These are phyloP conservation scores for Talaromyces sp. DNA, from an alignment of 2,329 filamentous ascomycete genomes.

Conservation along the genomic window DNA sequence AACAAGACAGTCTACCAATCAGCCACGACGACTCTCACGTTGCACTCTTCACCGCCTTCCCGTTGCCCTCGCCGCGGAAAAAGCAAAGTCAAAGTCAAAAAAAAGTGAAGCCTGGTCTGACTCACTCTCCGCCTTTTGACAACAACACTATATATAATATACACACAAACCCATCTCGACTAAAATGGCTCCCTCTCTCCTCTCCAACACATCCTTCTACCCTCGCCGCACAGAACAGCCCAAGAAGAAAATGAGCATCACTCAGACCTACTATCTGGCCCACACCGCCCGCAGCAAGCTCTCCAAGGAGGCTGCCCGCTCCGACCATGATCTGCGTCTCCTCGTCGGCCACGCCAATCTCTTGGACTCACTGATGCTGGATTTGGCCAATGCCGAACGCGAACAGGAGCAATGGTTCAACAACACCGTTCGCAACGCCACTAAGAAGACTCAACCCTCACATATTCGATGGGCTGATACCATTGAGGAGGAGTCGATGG, in stretches of 20 bases:
- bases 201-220: neutral
- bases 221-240: neutral
- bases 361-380: slow-evolving; percentile 86
- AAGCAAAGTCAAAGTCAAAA: slow-evolving; percentile 3
- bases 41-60: slow-evolving; percentile 7
- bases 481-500: slow-evolving; percentile 66
- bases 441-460: slow-evolving; percentile 53
- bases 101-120: slow-evolving; percentile 8
- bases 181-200: slow-evolving; percentile 1
- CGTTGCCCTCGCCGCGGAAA: neutral
- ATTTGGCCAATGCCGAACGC: slow-evolving; percentile 86
- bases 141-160: neutral
- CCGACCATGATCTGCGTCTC: slow-evolving; percentile 90
- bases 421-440: slow-evolving; percentile 77
- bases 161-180: neutral
- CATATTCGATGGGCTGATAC: slow-evolving; percentile 86
- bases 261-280: slow-evolving; percentile 96
- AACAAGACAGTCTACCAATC: no score
- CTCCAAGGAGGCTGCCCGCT: slow-evolving; percentile 77
- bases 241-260: slow-evolving; percentile 85
- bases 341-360: slow-evolving; percentile 98
- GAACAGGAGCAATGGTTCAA: slow-evolving; percentile 99
- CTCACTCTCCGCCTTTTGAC: slow-evolving; percentile 5
- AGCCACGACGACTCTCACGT: neutral
- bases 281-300: slow-evolving; percentile 97